Conservation (phyloP, 345 rosid species). For the Excoecaria cochinchinensis region DNA sequence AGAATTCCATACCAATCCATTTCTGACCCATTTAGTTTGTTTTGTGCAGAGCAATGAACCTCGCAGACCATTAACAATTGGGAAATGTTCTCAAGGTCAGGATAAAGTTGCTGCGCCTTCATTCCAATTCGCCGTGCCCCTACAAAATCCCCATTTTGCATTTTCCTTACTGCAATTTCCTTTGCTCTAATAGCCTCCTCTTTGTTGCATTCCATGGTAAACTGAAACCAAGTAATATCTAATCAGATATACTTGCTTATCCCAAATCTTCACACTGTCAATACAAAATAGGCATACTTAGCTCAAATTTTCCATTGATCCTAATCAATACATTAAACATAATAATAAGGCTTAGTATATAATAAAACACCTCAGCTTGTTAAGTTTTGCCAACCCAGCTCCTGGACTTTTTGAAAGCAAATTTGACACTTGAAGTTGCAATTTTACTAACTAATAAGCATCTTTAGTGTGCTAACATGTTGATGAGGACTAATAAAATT, state of each 20-base stretch:
- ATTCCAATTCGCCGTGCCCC: conserved; percentile 54
- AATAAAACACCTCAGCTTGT: too few relatives aligned
- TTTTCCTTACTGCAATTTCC: conserved; percentile 56
- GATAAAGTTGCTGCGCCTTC: conserved; percentile 66
- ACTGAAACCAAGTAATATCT: background rate
- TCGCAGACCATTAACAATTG: conserved; percentile 69
- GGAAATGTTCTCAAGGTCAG: conserved; percentile 61
- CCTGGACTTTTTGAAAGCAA: too few relatives aligned
- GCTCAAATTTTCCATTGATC: conserved; percentile 1
- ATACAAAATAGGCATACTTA: conserved; percentile 1
- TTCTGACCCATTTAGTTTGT: conserved; percentile 50
- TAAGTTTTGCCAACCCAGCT: too few relatives aligned
- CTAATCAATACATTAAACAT: too few relatives aligned
- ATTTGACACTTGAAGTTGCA: too few relatives aligned
- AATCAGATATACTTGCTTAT: background rate
- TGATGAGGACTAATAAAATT: too few relatives aligned
- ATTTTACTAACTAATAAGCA: too few relatives aligned
- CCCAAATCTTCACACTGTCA: conserved; percentile 24
- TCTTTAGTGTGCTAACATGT: too few relatives aligned
- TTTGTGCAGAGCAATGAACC: conserved; percentile 63
- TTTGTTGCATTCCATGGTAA: conserved; percentile 77
- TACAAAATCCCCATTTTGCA: conserved; percentile 55
- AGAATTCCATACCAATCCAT: conserved; percentile 88
- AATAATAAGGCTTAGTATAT: too few relatives aligned
- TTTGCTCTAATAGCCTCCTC: conserved; percentile 82